Evolutionary conservation across 371 early-diverging fungal species (phyloP).

Genomic region (Lichtheimia hyalospora): DNA sequence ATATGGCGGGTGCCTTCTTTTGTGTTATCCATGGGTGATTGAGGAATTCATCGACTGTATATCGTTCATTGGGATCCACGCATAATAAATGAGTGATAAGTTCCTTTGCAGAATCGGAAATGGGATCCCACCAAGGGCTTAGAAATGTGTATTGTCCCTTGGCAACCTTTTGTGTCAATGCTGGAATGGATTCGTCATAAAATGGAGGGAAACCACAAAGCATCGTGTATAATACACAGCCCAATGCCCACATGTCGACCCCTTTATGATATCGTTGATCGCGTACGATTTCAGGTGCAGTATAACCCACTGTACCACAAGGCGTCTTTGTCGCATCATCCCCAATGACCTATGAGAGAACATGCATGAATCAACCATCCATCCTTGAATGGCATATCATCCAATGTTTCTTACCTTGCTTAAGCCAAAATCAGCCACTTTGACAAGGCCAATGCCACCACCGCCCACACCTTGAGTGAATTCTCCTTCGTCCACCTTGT

Average conservation of each 20-base stretch:
- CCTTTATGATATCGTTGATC: slow-evolving; percentile 68
- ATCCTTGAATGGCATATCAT: neutral
- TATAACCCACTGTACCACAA: slow-evolving; percentile 79
- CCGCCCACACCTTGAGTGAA: slow-evolving; percentile 61
- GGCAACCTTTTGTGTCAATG: slow-evolving; percentile 62
- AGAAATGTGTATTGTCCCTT: slow-evolving; percentile 64
- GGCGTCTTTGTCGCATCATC: slow-evolving; percentile 72
- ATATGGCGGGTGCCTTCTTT: neutral
- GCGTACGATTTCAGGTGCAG: slow-evolving; percentile 78
- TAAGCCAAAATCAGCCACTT: slow-evolving; percentile 74
- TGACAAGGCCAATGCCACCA: slow-evolving; percentile 68
- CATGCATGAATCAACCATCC: neutral
- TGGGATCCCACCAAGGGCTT: slow-evolving; percentile 79
- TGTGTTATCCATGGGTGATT: slow-evolving; percentile 78
- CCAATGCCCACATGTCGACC: slow-evolving; percentile 85
- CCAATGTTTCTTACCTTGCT: slow-evolving; percentile 50
- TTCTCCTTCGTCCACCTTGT: slow-evolving; percentile 58
- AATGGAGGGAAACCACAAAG: slow-evolving; percentile 82
- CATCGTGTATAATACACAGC: slow-evolving; percentile 79
- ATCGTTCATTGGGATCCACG: slow-evolving; percentile 54
- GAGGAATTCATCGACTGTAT: slow-evolving; percentile 69
- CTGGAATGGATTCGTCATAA: slow-evolving; percentile 66
- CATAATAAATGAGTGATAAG: slow-evolving; percentile 66
- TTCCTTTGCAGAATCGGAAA: slow-evolving; percentile 69
- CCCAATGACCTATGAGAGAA: slow-evolving; percentile 72